These are phyloP conservation scores for Claviceps sorghi DNA, from an alignment of 2,329 filamentous ascomycete species.

Conservation along the genomic window DNA sequence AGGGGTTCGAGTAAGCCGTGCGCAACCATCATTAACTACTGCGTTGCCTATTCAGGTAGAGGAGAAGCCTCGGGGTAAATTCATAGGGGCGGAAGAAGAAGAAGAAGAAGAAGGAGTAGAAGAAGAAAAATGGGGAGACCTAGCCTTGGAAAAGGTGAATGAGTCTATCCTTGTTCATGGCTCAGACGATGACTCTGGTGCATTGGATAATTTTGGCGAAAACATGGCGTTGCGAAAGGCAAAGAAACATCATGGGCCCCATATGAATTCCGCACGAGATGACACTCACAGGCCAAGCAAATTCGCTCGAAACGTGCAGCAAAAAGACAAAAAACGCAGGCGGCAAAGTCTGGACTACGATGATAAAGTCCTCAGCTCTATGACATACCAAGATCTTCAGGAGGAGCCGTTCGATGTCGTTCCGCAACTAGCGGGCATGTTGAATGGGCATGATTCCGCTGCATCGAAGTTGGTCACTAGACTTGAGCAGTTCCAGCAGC, in stretches of 20 bases:
- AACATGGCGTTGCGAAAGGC: slow-evolving; percentile 11
- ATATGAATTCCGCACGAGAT: slow-evolving; percentile 10
- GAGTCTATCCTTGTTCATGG: slow-evolving; percentile 9
- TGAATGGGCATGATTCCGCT: slow-evolving; percentile 19
- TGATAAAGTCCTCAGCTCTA: slow-evolving; percentile 37
- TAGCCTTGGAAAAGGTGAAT: slow-evolving; percentile 8
- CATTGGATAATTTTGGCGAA: slow-evolving; percentile 11
- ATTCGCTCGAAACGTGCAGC: slow-evolving; percentile 7
- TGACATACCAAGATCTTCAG: slow-evolving; percentile 37
- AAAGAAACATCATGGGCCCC: slow-evolving; percentile 10
- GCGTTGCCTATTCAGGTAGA: slow-evolving; percentile 1
- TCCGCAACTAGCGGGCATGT: slow-evolving; percentile 26
- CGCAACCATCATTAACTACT: not conserved
- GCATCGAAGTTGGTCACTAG: slow-evolving; percentile 31
- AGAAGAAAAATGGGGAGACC: slow-evolving; percentile 10
- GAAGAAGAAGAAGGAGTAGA: slow-evolving; percentile 10
- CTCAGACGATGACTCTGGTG: slow-evolving; percentile 13
- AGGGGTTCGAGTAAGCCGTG: slow-evolving; percentile 9
- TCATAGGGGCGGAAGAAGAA: slow-evolving; percentile 9
- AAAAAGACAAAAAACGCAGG: slow-evolving; percentile 25
- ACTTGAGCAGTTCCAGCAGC: slow-evolving; percentile 33
- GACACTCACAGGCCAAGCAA: slow-evolving; percentile 12
- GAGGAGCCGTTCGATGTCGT: slow-evolving; percentile 40
- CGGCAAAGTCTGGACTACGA: slow-evolving; percentile 39
- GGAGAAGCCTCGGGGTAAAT: not conserved